Percentiles rank a stretch among this genome's conserved stretches.
These are phyloP conservation scores for Podospora anserina DNA, from an alignment of 495 filamentous ascomycete genomes.

Conservation along the genomic window DNA sequence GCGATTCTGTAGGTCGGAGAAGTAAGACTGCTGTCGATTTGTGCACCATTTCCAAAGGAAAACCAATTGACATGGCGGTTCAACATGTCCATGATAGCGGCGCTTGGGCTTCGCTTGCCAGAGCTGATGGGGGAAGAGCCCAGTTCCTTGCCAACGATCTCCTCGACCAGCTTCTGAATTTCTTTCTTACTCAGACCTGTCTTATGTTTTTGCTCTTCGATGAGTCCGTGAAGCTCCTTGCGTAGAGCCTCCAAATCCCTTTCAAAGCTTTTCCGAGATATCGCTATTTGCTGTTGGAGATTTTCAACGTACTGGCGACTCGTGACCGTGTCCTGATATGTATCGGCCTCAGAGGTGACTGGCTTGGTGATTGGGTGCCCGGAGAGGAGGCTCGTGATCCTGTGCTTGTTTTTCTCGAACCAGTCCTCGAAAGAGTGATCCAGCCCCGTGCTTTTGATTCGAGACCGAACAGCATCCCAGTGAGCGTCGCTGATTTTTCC, in stretches of 20 bases:
- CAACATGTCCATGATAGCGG: constrained; percentile 30
- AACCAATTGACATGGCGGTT: constrained; percentile 43
- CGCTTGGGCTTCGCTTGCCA: constrained; percentile 27
- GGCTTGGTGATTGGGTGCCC: neutral
- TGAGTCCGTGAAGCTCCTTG: constrained; percentile 16
- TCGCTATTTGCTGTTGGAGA: neutral
- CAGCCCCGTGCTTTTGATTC: neutral
- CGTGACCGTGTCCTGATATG: neutral
- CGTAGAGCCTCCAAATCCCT: constrained; percentile 22
- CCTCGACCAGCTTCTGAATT: constrained; percentile 32
- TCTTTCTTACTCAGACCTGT: constrained; percentile 32
- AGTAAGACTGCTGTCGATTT: constrained; percentile 28
- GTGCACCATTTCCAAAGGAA: constrained; percentile 35
- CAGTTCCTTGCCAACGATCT: constrained; percentile 39
- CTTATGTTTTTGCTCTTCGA: constrained; percentile 16
- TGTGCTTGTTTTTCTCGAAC: neutral
- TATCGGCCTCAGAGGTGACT: neutral
- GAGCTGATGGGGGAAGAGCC: constrained; percentile 6
- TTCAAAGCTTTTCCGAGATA: constrained; percentile 21
- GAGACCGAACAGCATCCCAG: neutral
- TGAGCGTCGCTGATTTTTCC: constrained; percentile 14
- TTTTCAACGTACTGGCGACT: neutral
- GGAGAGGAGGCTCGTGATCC: neutral
- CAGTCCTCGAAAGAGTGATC: neutral
- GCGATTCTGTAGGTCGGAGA: constrained; percentile 29